These are phyloP conservation scores for Candida sanyiensis DNA, from an alignment of 805 yeast species.

Conservation along the genomic window DNA sequence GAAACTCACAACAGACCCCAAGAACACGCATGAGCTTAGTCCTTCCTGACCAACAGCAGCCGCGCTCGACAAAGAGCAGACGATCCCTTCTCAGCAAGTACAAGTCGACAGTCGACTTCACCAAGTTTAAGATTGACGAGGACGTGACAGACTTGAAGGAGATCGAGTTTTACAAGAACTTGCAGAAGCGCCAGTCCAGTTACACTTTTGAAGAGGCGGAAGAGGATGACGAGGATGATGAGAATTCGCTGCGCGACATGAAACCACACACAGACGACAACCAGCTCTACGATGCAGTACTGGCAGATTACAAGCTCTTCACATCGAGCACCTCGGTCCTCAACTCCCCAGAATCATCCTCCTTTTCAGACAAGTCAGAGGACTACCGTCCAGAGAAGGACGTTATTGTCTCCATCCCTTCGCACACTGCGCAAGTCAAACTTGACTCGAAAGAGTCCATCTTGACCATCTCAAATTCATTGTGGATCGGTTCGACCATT, in stretches of 20 bases:
- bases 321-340: slow-evolving; percentile 7
- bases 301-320: slow-evolving; percentile 22
- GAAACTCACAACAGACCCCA: too few species aligned
- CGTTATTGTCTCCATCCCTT: slow-evolving; percentile 9
- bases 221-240: slow-evolving; percentile 6
- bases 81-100: slow-evolving; percentile 8
- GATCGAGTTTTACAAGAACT: slow-evolving; percentile 18
- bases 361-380: slow-evolving; percentile 1
- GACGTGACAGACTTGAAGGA: slow-evolving; percentile 20
- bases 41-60: slow-evolving; percentile 1
- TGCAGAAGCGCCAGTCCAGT: slow-evolving; percentile 1
- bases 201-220: background rate
- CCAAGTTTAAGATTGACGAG: slow-evolving; percentile 7
- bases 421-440: slow-evolving; percentile 12
- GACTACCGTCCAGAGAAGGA: slow-evolving; percentile 2
- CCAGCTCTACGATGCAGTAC: slow-evolving; percentile 9
- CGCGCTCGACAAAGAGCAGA: background rate
- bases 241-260: too few species aligned
- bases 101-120: slow-evolving; percentile 15
- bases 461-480: slow-evolving; percentile 16
- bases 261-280: slow-evolving; percentile 5
- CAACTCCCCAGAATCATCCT: slow-evolving; percentile 1
- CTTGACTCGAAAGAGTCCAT: slow-evolving; percentile 17
- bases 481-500: slow-evolving; percentile 23
- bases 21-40: slow-evolving; percentile 9